Evolutionary conservation across 148 eudicot genomes (phyloP), one percentile per base, ranked within the genome.

Genomic region (Rhododendron kiyosumense): DNA sequence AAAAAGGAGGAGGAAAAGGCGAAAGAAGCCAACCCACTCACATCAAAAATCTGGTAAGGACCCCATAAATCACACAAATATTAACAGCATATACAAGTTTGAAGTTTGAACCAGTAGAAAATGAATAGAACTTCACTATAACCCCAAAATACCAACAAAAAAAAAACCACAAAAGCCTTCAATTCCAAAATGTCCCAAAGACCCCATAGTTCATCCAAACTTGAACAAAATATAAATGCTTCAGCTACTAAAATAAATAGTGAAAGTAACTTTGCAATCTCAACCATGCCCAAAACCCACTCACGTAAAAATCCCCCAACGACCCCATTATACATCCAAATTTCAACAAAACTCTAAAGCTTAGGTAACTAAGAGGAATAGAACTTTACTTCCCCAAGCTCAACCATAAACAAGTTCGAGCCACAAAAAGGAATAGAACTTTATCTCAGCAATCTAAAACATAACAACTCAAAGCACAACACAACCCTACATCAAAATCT

Each of bases 141-240:
- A 91, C 89, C 87, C 94, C 97, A 85, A 95, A 90, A 91, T 87
- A 84, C 97, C 15, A 71, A 51, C 54, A 18, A 54, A 0, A 54
- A 17, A 54, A 54, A 1, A 28, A 26, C 28, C 61, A 54, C n/a
- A 71, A 28, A 71, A 28, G 12, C 3, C n/a, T 1, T n/a, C 32
- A 67, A 13, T 94, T 94, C 98, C 69, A 93, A 86, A 87, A 91
- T 91, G 88, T 95, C 96, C 85, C 93, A 51, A 94, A 90, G 91
- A 87, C 81, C 98, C 97, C 74, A 67, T 26, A 67, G 4, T n/a
- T 1, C 74, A 67, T 11, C 3, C 74, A 67, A 67, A 67, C 14
- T 67, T n/a, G 34, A 67, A 26, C 12, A 24, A 67, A 67, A 57
- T 18, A 57, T 0, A 57, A 57, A 57, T 57, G 69, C 26, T 61